A percentile compares a stretch with the other conserved stretches of the same genome.
Evolutionary conservation across 495 filamentous ascomycete species (phyloP).

Genomic region (Penicillium salamii): DNA sequence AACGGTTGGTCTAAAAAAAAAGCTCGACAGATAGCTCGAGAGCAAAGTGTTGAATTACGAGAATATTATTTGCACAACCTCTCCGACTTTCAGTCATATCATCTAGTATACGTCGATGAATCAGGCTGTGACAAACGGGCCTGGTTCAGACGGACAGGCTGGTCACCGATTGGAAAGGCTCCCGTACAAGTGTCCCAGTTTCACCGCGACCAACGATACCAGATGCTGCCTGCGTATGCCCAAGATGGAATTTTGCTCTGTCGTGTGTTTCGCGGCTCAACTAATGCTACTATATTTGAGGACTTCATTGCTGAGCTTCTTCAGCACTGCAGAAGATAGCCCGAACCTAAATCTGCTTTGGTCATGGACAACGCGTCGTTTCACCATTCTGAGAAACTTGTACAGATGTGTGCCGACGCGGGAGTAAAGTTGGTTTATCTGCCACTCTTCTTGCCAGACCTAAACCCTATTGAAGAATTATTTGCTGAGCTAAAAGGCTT

Average conservation of each 20-base stretch:
- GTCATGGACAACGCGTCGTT: background rate
- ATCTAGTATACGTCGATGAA: conserved; percentile 35
- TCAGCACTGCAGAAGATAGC: conserved; percentile 29
- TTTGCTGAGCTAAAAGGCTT: conserved; percentile 13
- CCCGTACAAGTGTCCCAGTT: conserved; percentile 26
- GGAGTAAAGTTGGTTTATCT: conserved; percentile 29
- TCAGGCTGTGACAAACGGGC: conserved; percentile 27
- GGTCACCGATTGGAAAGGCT: conserved; percentile 26
- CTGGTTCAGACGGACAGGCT: conserved; percentile 22
- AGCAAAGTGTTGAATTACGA: conserved; percentile 30
- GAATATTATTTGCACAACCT: conserved; percentile 32
- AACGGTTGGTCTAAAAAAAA: conserved; percentile 11
- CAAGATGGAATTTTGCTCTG: conserved; percentile 28
- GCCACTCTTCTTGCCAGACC: background rate
- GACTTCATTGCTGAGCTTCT: conserved; percentile 38
- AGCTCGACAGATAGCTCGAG: conserved; percentile 19
- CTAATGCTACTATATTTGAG: conserved; percentile 32
- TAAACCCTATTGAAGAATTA: conserved; percentile 9
- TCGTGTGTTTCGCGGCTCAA: conserved; percentile 31
- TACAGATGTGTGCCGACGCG: conserved; percentile 1
- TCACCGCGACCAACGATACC: conserved; percentile 27
- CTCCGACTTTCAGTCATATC: conserved; percentile 26
- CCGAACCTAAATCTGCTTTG: conserved; percentile 14
- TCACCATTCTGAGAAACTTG: background rate
- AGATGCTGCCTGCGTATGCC: conserved; percentile 37